These are phyloP conservation scores for Tilletiopsis washingtonensis DNA, from an alignment of 1,284 basidiomycete species.

Conservation along the genomic window DNA sequence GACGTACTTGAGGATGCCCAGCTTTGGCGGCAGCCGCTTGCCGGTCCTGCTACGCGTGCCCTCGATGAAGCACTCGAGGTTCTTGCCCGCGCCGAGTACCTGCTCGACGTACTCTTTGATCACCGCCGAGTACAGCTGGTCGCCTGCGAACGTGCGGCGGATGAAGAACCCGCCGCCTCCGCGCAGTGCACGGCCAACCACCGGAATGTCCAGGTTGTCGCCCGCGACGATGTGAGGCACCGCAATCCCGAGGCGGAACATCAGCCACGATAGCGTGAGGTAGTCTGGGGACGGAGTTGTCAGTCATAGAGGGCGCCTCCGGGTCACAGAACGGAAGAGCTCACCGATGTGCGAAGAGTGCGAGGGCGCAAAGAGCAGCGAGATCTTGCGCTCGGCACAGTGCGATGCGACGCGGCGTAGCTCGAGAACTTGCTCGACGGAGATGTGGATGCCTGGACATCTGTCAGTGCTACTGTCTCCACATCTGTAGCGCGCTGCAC, in stretches of 20 bases:
- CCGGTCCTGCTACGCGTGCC: slow-evolving; percentile 48
- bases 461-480: background rate
- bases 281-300: slow-evolving; percentile 11
- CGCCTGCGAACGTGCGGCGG: slow-evolving; percentile 45
- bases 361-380: slow-evolving; percentile 47
- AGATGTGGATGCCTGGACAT: slow-evolving; percentile 36
- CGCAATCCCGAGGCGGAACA: slow-evolving; percentile 46
- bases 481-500: background rate
- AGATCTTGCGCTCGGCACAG: slow-evolving; percentile 43
- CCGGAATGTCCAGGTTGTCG: slow-evolving; percentile 45
- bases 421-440: slow-evolving; percentile 36
- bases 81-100: slow-evolving; percentile 42
- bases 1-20: slow-evolving; percentile 49
- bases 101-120: slow-evolving; percentile 45
- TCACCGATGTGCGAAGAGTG: slow-evolving; percentile 47
- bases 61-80: slow-evolving; percentile 48
- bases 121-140: slow-evolving; percentile 42
- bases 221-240: slow-evolving; percentile 49
- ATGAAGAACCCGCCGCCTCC: slow-evolving; percentile 49
- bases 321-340: background rate
- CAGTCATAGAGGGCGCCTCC: background rate
- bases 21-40: slow-evolving; percentile 48
- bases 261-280: slow-evolving; percentile 36
- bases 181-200: slow-evolving; percentile 44
- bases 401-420: slow-evolving; percentile 37